phyloP scores from a whole-genome alignment of 805 yeast species.

The Grigorovia transvaalensis region DNA sequence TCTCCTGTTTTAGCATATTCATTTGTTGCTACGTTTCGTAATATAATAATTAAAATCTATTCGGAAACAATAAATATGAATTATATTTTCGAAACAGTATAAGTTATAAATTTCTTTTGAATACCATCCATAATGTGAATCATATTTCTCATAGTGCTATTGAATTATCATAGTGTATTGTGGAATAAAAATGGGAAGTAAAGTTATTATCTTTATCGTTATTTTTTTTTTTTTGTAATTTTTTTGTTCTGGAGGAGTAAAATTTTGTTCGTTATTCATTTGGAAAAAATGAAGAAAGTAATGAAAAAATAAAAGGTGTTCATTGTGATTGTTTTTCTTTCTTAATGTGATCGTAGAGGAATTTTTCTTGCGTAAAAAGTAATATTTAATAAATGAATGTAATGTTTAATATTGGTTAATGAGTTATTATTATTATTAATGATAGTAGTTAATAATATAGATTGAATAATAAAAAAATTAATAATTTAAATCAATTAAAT shows the following conservation, averaged over 20 bases:
- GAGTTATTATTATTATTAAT: neutral
- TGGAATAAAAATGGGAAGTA: neutral
- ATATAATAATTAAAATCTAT: no score
- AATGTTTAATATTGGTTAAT: neutral
- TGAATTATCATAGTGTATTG: neutral
- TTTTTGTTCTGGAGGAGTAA: no score
- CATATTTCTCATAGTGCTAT: no score
- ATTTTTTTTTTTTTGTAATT: no score
- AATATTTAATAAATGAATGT: neutral
- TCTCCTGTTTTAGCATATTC: neutral
- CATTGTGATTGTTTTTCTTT: no score
- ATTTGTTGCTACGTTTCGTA: no score
- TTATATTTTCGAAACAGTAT: no score
- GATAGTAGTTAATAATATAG: constrained; percentile 15
- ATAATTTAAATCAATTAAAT: neutral
- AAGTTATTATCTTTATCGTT: neutral
- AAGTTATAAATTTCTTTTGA: no score
- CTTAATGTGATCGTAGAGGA: neutral
- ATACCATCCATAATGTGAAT: no score
- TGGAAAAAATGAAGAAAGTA: neutral
- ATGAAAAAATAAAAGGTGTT: neutral
- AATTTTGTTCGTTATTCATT: no score
- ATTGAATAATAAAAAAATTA: constrained; percentile 12
- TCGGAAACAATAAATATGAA: no score
- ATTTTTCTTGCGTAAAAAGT: neutral